A percentile compares a stretch with the other conserved stretches of the same genome.
Conservation (phyloP, 768 basidiomycete genomes). For the Heimioporus sp. region DNA sequence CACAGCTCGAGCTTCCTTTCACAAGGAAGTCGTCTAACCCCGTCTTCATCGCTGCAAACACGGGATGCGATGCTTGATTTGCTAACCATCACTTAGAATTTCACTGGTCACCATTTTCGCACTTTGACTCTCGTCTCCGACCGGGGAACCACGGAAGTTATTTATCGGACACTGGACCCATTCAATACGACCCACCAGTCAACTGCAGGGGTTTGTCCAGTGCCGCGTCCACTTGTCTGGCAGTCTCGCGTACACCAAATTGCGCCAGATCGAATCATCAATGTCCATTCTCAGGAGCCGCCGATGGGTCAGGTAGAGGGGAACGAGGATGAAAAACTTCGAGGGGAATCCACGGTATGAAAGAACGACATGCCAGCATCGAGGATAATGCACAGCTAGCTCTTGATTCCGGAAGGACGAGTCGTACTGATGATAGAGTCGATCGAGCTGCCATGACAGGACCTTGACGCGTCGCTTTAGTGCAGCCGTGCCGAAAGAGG, state of each 20-base stretch:
- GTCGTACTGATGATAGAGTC: constrained; percentile 95
- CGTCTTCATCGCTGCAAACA: too few relatives aligned
- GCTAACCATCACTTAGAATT: too few relatives aligned
- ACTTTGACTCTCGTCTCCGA: too few relatives aligned
- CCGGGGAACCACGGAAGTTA: too few relatives aligned
- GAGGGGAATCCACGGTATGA: background rate
- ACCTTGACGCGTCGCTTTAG: constrained; percentile 97
- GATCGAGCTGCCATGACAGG: constrained; percentile 95
- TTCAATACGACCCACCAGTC: too few relatives aligned
- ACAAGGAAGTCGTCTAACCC: too few relatives aligned
- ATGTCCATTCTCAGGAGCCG: constrained; percentile 41
- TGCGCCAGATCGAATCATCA: constrained; percentile 64
- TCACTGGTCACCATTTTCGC: too few relatives aligned
- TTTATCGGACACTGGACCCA: too few relatives aligned
- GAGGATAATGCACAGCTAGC: constrained; percentile 85
- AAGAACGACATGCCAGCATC: constrained; percentile 72
- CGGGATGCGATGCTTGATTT: too few relatives aligned
- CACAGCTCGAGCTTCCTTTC: too few relatives aligned
- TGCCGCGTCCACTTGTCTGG: constrained; percentile 28
- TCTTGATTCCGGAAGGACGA: constrained; percentile 97
- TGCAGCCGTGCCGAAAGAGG: constrained; percentile 67
- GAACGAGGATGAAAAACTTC: constrained; percentile 13
- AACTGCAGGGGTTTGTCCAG: constrained; percentile 34
- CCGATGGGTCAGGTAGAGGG: constrained; percentile 33
- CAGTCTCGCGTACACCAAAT: constrained; percentile 46